These are phyloP conservation scores for Dipodascus albidus DNA, from an alignment of 805 yeast genomes.

Conservation along the genomic window DNA sequence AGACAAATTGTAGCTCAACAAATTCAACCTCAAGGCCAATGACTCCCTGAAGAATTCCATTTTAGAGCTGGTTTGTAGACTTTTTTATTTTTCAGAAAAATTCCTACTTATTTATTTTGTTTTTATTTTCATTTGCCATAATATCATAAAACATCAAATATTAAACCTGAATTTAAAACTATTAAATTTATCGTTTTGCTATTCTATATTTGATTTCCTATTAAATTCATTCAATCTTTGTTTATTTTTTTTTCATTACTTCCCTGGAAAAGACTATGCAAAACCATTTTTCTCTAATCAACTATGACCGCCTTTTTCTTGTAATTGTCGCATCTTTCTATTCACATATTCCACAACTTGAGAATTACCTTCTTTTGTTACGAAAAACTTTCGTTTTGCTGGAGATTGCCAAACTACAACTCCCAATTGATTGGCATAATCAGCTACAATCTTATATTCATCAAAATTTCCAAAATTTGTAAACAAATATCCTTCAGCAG, in stretches of 20 bases:
- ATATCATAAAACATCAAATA: no score
- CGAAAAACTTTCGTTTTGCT: slow-evolving; percentile 62
- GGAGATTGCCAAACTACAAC: slow-evolving; percentile 82
- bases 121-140: no score
- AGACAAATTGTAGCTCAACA: background rate
- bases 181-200: no score
- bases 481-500: slow-evolving; percentile 78
- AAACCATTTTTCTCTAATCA: no score
- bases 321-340: slow-evolving; percentile 27
- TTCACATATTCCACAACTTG: slow-evolving; percentile 90
- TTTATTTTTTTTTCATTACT: no score
- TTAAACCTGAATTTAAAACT: no score
- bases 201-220: no score
- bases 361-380: slow-evolving; percentile 72
- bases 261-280: no score
- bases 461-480: slow-evolving; percentile 69
- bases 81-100: no score
- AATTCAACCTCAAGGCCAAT: background rate
- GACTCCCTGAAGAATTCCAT: background rate
- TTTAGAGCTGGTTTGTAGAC: slow-evolving; percentile 1
- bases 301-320: background rate
- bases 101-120: no score
- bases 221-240: no score
- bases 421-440: slow-evolving; percentile 85
- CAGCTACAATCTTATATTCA: slow-evolving; percentile 61